phyloP scores from a whole-genome alignment of 345 rosid species.

The Cardiospermum halicacabum region DNA sequence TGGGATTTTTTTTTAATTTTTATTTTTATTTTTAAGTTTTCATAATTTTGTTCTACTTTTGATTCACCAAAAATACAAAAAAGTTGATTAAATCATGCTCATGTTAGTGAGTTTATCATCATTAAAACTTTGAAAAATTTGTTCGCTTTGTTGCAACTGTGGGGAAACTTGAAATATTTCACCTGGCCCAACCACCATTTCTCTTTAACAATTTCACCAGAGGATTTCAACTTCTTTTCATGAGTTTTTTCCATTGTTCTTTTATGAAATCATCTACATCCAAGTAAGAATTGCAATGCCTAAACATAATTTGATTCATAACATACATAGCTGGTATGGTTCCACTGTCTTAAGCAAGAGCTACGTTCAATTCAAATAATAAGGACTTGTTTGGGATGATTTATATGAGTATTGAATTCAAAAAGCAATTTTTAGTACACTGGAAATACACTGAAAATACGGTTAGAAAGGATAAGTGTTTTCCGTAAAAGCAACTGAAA shows the following conservation, averaged over 20 bases:
- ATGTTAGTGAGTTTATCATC: constrained; percentile 76
- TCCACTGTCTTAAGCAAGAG: too few relatives aligned
- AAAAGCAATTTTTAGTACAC: too few relatives aligned
- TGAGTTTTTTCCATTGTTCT: background rate
- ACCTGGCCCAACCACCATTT: constrained; percentile 39
- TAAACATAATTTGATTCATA: too few relatives aligned
- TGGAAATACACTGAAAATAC: too few relatives aligned
- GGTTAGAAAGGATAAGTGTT: too few relatives aligned
- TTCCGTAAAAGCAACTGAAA: too few relatives aligned
- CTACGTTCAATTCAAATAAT: too few relatives aligned
- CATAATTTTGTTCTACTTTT: constrained; percentile 70
- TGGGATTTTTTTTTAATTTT: too few relatives aligned
- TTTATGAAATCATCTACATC: constrained; percentile 10
- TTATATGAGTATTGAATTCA: too few relatives aligned
- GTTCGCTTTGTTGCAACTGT: constrained; percentile 14
- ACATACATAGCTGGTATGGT: too few relatives aligned
- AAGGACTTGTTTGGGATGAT: too few relatives aligned
- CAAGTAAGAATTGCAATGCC: too few relatives aligned
- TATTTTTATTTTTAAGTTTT: constrained; percentile 37
- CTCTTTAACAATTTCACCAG: constrained; percentile 22
- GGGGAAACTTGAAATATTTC: constrained; percentile 35
- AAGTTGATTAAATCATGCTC: constrained; percentile 65
- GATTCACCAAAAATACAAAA: constrained; percentile 44
- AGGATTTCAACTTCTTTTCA: background rate
- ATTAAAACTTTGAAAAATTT: constrained; percentile 58